Conservation (phyloP, 306 rosid genomes). For the Dryas alaskensis region DNA sequence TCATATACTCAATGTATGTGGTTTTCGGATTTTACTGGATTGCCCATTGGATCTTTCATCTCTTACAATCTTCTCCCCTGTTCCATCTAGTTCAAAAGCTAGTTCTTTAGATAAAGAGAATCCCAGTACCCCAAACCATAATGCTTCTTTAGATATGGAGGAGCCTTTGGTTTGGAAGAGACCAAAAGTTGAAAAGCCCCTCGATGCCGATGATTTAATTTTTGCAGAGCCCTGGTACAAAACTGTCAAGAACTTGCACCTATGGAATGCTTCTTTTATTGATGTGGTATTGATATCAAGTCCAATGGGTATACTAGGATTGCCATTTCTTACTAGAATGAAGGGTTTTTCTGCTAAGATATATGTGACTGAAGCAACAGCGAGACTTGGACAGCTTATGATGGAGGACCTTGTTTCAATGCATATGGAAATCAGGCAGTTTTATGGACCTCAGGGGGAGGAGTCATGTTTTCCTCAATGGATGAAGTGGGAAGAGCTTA, state of each 20-base stretch:
- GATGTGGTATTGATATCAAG: conserved; percentile 74
- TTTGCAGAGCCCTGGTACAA: conserved; percentile 57
- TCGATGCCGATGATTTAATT: conserved; percentile 42
- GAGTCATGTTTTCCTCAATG: conserved; percentile 52
- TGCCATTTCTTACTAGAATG: conserved; percentile 68
- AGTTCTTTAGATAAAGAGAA: conserved; percentile 23
- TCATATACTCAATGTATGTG: conserved; percentile 66
- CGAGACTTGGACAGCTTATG: conserved; percentile 77
- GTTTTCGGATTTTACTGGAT: conserved; percentile 72
- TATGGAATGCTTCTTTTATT: conserved; percentile 58
- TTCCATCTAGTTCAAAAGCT: conserved; percentile 40
- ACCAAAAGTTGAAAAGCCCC: conserved; percentile 50
- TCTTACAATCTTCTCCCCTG: conserved; percentile 71
- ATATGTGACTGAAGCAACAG: conserved; percentile 71
- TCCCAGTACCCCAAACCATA: conserved; percentile 13
- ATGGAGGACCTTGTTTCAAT: conserved; percentile 84
- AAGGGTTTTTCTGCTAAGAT: conserved; percentile 70
- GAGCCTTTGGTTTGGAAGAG: conserved; percentile 31
- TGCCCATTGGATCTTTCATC: conserved; percentile 82
- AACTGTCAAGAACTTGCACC: conserved; percentile 54
- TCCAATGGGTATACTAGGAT: conserved; percentile 87
- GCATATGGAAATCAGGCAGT: conserved; percentile 74
- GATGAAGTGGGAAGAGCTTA: conserved; percentile 68
- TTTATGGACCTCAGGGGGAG: conserved; percentile 49
- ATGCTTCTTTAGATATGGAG: conserved; percentile 20